Conservation (phyloP, 2,329 filamentous ascomycete genomes). For the Colletotrichum sojae region DNA sequence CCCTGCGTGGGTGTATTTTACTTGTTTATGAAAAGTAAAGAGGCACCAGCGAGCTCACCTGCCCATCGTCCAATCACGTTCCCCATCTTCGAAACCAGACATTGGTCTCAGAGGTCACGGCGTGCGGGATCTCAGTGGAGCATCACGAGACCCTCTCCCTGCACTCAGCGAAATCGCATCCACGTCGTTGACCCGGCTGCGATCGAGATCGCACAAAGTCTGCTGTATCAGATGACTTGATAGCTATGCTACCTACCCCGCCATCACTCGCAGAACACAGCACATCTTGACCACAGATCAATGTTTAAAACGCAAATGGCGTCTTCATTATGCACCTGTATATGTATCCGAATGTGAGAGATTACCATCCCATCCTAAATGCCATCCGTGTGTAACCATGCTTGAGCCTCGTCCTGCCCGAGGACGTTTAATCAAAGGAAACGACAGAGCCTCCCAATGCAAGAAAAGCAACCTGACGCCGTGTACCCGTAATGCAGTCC, state of each 20-base stretch:
- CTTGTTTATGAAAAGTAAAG: not conserved
- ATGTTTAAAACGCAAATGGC: slow-evolving; percentile 12
- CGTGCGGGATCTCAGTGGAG: slow-evolving; percentile 3
- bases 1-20: too few relatives aligned
- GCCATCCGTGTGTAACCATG: slow-evolving; percentile 21
- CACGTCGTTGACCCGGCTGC: slow-evolving; percentile 11
- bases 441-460: slow-evolving; percentile 45
- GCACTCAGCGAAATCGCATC: slow-evolving; percentile 7
- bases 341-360: slow-evolving; percentile 28
- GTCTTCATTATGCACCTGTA: slow-evolving; percentile 27
- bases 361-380: slow-evolving; percentile 25
- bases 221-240: too few relatives aligned
- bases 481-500: slow-evolving; percentile 15
- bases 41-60: not conserved
- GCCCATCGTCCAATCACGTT: not conserved
- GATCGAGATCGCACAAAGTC: slow-evolving; percentile 25
- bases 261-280: slow-evolving; percentile 15
- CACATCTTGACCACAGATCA: not conserved
- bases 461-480: slow-evolving; percentile 31
- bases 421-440: slow-evolving; percentile 34
- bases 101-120: slow-evolving; percentile 15
- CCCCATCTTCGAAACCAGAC: slow-evolving; percentile 16
- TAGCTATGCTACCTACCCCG: not conserved
- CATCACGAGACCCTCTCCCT: slow-evolving; percentile 23
- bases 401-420: slow-evolving; percentile 7